Base-by-base conservation (phyloP, 1,284 basidiomycete genomes). In the Tranzscheliella williamsii region DNA sequence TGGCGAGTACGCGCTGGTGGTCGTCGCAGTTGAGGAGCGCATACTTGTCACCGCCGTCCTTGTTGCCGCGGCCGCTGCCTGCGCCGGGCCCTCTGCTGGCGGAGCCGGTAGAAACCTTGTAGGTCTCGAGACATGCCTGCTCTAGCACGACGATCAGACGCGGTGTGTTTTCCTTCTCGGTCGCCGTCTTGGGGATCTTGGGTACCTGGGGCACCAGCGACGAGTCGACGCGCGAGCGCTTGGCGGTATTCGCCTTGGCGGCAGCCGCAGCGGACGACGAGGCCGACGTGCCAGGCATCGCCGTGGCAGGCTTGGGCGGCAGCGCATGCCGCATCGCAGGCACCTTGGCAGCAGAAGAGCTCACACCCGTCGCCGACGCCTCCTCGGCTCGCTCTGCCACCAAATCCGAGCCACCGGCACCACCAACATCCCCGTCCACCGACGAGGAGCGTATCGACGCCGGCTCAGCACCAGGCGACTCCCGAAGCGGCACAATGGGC, bases 21-120 rank as follows among this genome's bases (percentile, higher is more conserved):
- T 99, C 94, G 79, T 99, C 94, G 80, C 95, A 98, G 80, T 99
- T 99, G 66, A 99, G 81, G 50, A 99, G 81, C 15, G 92, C 92
- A 79, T 97, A 97, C 81, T 97, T 96, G 62, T 91, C 90, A 6
- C 67, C 70, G 1, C 64, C 67, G 32, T 72, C 72, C 40, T 72
- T 71, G 42, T 41, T 46, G 38, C 47, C 48, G 13, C 66, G 24
- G 22, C 43, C 42, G 21, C 57, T 46, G 2, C 80, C 83, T 4
- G 82, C 82, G 33, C 81, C 82, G 11, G 54, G 33, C 29, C 80
- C 46, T 6, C 65, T 61, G 27, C 67, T 71, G 4, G 73, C 76
- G 24, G 80, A 80, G 20, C 81, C 81, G 5, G 80, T 79, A 38
- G 86, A 87, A 45, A 96, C 85, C 50, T 90, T 85, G 81, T 97